Evolutionary conservation across 2,329 filamentous ascomycete species (phyloP).

Genomic region (Sarocladium oryzae): DNA sequence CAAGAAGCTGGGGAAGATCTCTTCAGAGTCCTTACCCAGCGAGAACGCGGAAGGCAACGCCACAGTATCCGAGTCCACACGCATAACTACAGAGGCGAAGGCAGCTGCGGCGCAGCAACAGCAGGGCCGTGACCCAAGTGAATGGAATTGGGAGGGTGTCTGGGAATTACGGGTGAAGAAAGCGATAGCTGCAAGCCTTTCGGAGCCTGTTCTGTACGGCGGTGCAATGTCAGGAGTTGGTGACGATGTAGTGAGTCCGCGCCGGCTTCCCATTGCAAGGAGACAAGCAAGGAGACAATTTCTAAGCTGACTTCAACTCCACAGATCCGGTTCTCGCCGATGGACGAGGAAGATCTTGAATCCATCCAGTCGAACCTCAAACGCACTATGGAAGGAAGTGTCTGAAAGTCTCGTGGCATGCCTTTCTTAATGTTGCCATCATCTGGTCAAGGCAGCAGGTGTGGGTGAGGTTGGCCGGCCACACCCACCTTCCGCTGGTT

Average conservation of each 20-base stretch:
- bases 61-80: constrained; percentile 8
- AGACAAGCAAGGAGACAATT: too few relatives aligned
- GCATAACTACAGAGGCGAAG: background rate
- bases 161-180: constrained; percentile 87
- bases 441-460: background rate
- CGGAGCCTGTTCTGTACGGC: constrained; percentile 75
- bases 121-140: constrained; percentile 53
- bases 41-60: constrained; percentile 11
- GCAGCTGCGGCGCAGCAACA: constrained; percentile 10
- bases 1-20: constrained; percentile 23
- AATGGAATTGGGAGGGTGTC: constrained; percentile 98
- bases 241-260: constrained; percentile 63
- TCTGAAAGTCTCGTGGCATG: background rate
- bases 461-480: background rate
- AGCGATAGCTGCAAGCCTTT: constrained; percentile 68
- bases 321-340: constrained; percentile 60
- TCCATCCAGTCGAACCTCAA: constrained; percentile 52
- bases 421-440: background rate
- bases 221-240: constrained; percentile 44
- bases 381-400: constrained; percentile 36
- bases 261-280: background rate
- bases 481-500: background rate
- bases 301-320: background rate
- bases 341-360: constrained; percentile 54
- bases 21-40: background rate